Percentiles rank a stretch among this genome's conserved stretches.
Conservation (phyloP, 176 grass and related monocot genomes). For the Alopecurus myosuroides region DNA sequence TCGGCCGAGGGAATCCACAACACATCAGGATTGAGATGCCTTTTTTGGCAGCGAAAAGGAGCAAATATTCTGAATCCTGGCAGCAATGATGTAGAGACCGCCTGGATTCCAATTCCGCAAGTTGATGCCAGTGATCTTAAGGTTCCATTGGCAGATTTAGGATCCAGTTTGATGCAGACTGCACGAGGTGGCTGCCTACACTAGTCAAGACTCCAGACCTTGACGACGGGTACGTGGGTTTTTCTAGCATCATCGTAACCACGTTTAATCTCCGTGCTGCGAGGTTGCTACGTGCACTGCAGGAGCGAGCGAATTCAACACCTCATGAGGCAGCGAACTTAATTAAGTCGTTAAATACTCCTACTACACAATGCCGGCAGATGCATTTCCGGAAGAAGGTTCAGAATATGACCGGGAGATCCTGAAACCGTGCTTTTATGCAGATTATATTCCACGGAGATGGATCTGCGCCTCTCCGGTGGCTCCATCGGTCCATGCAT, state of each 20-base stretch:
- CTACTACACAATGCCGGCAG: neutral
- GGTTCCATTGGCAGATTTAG: slow-evolving; percentile 27
- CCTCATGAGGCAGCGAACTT: neutral
- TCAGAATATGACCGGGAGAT: slow-evolving; percentile 33
- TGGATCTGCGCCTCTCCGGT: neutral
- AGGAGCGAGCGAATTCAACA: neutral
- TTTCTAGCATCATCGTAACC: neutral
- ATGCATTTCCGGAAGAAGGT: neutral
- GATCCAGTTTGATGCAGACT: slow-evolving; percentile 24
- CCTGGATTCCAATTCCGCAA: slow-evolving; percentile 28
- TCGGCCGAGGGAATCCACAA: neutral
- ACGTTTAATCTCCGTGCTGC: neutral
- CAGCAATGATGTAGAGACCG: slow-evolving; percentile 17
- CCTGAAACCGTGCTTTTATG: slow-evolving; percentile 20
- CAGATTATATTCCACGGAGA: slow-evolving; percentile 44
- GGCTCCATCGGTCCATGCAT: slow-evolving; percentile 1
- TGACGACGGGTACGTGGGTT: neutral
- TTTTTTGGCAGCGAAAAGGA: neutral
- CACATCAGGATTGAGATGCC: neutral
- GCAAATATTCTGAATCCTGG: slow-evolving; percentile 32
- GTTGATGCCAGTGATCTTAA: slow-evolving; percentile 28
- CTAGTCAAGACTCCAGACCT: slow-evolving; percentile 10
- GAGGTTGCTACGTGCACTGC: too few species aligned
- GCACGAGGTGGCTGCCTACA: neutral
- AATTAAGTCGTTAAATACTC: neutral